phyloP scores from a whole-genome alignment of 1,139 yeast species.

The Tardiomyces blankii region DNA sequence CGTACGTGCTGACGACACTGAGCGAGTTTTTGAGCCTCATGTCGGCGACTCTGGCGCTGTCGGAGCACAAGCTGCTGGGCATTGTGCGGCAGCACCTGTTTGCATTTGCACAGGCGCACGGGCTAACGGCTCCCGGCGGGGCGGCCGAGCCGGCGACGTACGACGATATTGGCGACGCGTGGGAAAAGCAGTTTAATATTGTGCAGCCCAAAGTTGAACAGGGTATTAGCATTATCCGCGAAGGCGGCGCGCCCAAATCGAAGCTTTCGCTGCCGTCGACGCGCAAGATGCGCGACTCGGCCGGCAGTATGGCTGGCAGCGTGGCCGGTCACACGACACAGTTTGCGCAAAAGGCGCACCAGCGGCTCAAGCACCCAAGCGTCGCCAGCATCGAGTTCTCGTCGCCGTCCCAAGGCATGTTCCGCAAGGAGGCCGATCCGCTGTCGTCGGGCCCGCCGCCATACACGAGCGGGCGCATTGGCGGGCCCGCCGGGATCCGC shows the following conservation, averaged over 20 bases:
- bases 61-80: slow-evolving; percentile 18
- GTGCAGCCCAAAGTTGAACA: slow-evolving; percentile 18
- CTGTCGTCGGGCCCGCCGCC: background rate
- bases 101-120: slow-evolving; percentile 19
- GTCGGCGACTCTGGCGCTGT: slow-evolving; percentile 21
- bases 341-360: slow-evolving; percentile 10
- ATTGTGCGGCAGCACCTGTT: slow-evolving; percentile 15
- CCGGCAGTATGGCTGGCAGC: slow-evolving; percentile 12
- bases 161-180: slow-evolving; percentile 15
- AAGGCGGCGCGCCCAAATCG: slow-evolving; percentile 20
- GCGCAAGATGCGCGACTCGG: slow-evolving; percentile 12
- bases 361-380: slow-evolving; percentile 13
- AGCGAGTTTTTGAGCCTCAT: slow-evolving; percentile 41
- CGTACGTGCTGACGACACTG: slow-evolving; percentile 35
- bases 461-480: background rate
- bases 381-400: slow-evolving; percentile 12
- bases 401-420: slow-evolving; percentile 18
- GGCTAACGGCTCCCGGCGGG: slow-evolving; percentile 7
- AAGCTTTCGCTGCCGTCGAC: slow-evolving; percentile 17
- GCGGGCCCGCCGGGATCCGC: background rate
- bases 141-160: slow-evolving; percentile 5
- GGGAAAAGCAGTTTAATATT: slow-evolving; percentile 20
- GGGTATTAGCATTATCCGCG: slow-evolving; percentile 16
- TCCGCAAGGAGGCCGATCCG: slow-evolving; percentile 16
- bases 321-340: slow-evolving; percentile 10